Base-by-base conservation (phyloP, 257 asterid species). In the Jaltomata sinuosa region DNA sequence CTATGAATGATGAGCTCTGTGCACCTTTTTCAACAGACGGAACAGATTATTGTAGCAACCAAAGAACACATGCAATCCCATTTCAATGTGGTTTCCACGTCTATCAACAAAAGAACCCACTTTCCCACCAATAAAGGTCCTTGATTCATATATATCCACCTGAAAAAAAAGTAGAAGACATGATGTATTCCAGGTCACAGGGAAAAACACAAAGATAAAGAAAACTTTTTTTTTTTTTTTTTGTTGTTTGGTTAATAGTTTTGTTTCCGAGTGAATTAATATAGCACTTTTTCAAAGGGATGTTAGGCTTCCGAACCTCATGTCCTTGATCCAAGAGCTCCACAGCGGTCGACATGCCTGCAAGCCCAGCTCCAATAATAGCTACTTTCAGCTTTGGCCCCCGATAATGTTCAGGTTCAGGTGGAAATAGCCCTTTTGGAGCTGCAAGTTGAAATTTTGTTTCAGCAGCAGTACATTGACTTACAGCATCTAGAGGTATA, bases 311-410 rank as follows among this genome's bases (percentile, higher is more conserved):
- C 45, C 55, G 84, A 84, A 97, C 98, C 99, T 97, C 99, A 36
- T 97, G 99, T 85, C 99, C 99, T 90, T 97, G 99, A 88, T 97
- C 99, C 90, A 97, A 90, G 89, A 97, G 99, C 92, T 97, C 99
- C 84, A 97, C 97, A 11, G 99, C 98, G 79, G 99, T 97, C 7
- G 99, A 97, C 99, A 97, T 97, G 87, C 99, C 99, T 62, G 99
- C 98, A 76, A 97, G 98, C 61, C 99, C 99, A 80, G 99, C 96
- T 86, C 99, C 99, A 38, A 95, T 90, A 42, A 97, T 97, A 21
- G 97, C 99, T 82, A 97, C 99, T 87, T 95, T 97, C 81, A 97
- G 94, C 94, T 94, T 95, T 7, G 99, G 99, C 47, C 99, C 99
- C 40, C 93, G 91, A 83, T 97, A 95, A 88, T 90, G 95, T 87